Base-by-base conservation (phyloP, 805 yeast genomes). In the Suhomyces emberorum region DNA sequence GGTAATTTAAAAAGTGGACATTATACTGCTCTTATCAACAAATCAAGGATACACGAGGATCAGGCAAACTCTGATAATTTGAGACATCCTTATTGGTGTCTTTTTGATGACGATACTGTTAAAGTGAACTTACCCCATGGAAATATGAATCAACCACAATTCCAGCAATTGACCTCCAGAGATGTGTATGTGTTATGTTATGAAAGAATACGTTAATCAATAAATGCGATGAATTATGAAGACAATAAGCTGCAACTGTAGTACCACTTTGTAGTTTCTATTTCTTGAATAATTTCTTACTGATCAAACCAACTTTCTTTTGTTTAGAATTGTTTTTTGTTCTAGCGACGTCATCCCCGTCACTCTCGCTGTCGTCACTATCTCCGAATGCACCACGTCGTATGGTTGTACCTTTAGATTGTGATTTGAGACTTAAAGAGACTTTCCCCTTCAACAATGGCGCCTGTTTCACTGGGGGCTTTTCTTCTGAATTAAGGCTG, bases 1-100 rank as follows among this genome's bases (percentile, higher is more conserved):
- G 93, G 95, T 1, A 74, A 75, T 28, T 61, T 83, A 36, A 74
- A 77, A 40, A 78, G 85, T 33, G 95, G 95, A 0, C 95, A 84
- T 55, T 84, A 84, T 51, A 84, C 89, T 1, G 67, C 88, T 0
- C 58, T 81, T 30, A 79, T 81, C 3, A 75, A 79, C 47, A 80
- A 72, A 47, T 50, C 65, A 1, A 43, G 42, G 5, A 32, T 32
- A 11, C 37, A 37, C 11, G 39, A 41, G 12, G 25, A 33, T 8
- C 17, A 25, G 3, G 16, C n/a, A 15, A 35, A 28, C 19, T 19
- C 15, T 11, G 54, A 65, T 30, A 57, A 60, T 5, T 68, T 70
- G 39, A 34, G 25, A 9, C 43, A 50, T 28, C 79, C 79, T 22
- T 65, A 66, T 46, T 84, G 93, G 93, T 79, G 81, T 43, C 73